Base-by-base conservation (phyloP, 2,329 filamentous ascomycete species). In the Colletotrichum melonis region DNA sequence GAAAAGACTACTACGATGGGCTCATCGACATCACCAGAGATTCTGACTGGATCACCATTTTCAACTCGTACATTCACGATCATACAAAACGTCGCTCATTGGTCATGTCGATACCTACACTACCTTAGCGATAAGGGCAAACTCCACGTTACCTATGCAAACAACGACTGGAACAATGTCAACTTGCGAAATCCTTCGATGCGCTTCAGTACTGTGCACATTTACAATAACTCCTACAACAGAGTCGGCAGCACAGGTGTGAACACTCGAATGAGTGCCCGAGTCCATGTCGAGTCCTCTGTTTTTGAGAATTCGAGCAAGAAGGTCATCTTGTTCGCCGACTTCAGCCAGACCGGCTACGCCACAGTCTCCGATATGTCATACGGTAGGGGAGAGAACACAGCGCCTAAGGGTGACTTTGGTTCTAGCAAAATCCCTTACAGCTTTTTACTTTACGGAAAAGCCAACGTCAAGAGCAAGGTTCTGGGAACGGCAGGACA, bases 1-100 rank as follows among this genome's bases (percentile, higher is more conserved):
- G 87, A 83, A 93, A 93, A 83, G 91, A 93, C 83, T 92, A 89
- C 84, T 93, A 92, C 78, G 92, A 93, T 71, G 91, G 92, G 35
- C 87, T 93, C 1, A 82, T 91, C 59, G 92, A 93, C 76, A 83
- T 87, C 63, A 92, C 88, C 62, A 91, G 92, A 81, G 92, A 85
- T 54, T 84, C 87, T 7, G 90, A 93, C 83, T 93, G 83, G 77
- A 80, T 92, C 72, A 92, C 87, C 69, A 78, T 89, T 72, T 82
- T 79, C 70, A 84, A 81, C 81, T 82, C 79, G 24, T 76, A 76
- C 55, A 68, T 80, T 22, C 78, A 80, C 65, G 81, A 90, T 67
- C 88, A 91, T 91, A 84, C 82, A 92, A 92, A 82, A 87, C 85
- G 32, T 90, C 88, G 0, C 85, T 92, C 8, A 83, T 91, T 73